Base-by-base conservation (phyloP, 345 rosid species). In the Schrenkiella parvula region DNA sequence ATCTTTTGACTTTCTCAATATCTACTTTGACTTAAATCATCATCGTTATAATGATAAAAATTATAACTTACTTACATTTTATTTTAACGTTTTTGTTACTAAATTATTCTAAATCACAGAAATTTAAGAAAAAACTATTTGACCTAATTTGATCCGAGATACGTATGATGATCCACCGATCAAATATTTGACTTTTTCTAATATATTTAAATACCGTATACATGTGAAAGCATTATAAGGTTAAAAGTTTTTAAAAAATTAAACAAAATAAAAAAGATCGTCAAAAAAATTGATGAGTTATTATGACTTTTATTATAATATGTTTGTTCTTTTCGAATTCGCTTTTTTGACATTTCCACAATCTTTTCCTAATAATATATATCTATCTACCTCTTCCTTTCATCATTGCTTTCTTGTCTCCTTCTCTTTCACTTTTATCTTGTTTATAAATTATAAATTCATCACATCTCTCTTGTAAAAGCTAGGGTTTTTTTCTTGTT, bases 331-430 rank as follows among this genome's bases (percentile, higher is more conserved):
- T 73, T 64, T 64, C 57, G 12, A 73, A 38, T 38, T 60, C 54
- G 47, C 57, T 60, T 65, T 66, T 15, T 22, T 31, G 22, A 64
- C 42, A 72, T 52, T 63, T 72, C 55, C 65, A 64, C 71, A 64
- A 64, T 55, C 57, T 64, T 64, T 73, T 17, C 50, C 71, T 46
- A 73, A 64, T 73, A 73, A 73, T 65, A 65, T 64, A 51, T 51
- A 14, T 5, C n/a, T n/a, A n/a, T n/a, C 15, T 6, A n/a, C 50
- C 32, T 12, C 54, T 53, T 26, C 66, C 22, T 51, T 69, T 54
- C 48, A 64, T 70, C 77, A 66, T 73, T 75, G 29, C 69, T 44
- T 70, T 66, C 59, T 47, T 69, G 72, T 62, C 82, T 68, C 58
- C 61, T 38, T 66, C 71, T 81, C 82, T 71, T 55, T 71, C 82